These are phyloP conservation scores for Colletotrichum lindemuthianum DNA, from an alignment of 2,329 filamentous ascomycete genomes.

Conservation along the genomic window DNA sequence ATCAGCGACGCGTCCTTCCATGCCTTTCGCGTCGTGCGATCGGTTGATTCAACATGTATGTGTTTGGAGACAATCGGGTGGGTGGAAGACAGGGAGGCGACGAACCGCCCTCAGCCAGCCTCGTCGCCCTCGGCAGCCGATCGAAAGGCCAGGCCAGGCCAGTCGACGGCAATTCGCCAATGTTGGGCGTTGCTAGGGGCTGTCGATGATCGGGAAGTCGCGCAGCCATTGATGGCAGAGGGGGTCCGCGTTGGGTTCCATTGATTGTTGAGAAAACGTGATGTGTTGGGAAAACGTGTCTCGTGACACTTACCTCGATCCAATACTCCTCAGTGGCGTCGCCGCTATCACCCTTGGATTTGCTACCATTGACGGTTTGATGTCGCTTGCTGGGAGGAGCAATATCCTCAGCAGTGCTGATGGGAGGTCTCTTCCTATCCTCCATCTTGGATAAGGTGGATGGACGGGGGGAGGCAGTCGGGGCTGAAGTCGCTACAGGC, in stretches of 20 bases:
- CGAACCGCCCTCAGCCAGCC: conserved; percentile 29
- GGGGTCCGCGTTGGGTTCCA: conserved; percentile 32
- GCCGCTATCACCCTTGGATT: conserved; percentile 63
- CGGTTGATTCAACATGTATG: not conserved
- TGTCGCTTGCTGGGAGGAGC: conserved; percentile 93
- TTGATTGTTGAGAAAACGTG: conserved; percentile 38
- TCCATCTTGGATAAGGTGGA: conserved; percentile 96
- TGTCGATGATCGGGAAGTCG: conserved; percentile 34
- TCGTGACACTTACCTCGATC: conserved; percentile 71
- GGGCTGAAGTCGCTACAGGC: conserved; percentile 79
- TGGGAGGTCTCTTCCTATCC: conserved; percentile 96
- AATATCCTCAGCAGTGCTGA: conserved; percentile 81
- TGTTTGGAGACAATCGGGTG: conserved; percentile 26
- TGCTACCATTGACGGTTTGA: conserved; percentile 79
- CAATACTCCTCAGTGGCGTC: conserved; percentile 69
- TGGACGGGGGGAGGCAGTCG: conserved; percentile 76
- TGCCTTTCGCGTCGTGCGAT: conserved; percentile 30
- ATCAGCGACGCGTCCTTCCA: conserved; percentile 34
- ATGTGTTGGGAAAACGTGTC: conserved; percentile 39
- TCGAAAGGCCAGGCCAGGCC: conserved; percentile 34
- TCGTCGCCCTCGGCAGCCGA: conserved; percentile 32
- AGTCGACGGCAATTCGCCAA: conserved; percentile 34
- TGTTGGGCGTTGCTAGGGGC: conserved; percentile 30
- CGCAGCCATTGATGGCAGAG: conserved; percentile 32
- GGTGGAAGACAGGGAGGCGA: conserved; percentile 26